Evolutionary conservation across 805 yeast genomes (phyloP).

Genomic region (Candida easanensis): DNA sequence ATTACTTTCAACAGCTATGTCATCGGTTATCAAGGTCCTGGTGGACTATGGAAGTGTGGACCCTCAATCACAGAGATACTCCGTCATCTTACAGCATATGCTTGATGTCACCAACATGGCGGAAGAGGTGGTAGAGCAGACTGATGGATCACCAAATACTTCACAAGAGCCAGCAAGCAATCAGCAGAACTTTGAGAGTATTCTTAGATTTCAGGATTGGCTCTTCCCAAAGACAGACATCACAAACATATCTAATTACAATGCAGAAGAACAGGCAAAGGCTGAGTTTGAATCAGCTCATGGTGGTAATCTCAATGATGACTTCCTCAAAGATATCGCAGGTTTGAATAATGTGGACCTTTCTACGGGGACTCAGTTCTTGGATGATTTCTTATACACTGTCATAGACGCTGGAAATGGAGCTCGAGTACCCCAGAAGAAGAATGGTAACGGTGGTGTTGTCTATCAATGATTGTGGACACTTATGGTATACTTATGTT

Average conservation of each 20-base stretch:
- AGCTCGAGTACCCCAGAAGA: too few relatives aligned
- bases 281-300: conserved; percentile 3
- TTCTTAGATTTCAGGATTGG: conserved; percentile 27
- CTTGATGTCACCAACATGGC: conserved; percentile 17
- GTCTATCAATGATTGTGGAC: too few relatives aligned
- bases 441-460: too few relatives aligned
- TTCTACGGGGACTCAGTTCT: conserved; percentile 15
- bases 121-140: not conserved
- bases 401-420: conserved; percentile 13
- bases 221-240: conserved; percentile 20
- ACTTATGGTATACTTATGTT: too few relatives aligned
- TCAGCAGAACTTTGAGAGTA: conserved; percentile 22
- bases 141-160: conserved; percentile 4
- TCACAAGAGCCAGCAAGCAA: conserved; percentile 9
- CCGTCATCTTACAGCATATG: conserved; percentile 17
- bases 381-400: conserved; percentile 24
- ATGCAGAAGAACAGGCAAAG: not conserved
- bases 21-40: conserved; percentile 21
- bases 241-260: not conserved
- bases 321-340: conserved; percentile 20
- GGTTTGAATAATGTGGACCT: conserved; percentile 15
- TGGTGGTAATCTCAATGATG: conserved; percentile 9
- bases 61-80: conserved; percentile 18
- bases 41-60: conserved; percentile 22
- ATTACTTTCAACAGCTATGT: conserved; percentile 21